phyloP scores from a whole-genome alignment of 2,329 filamentous ascomycete species.

The Nectriaceae sp. region DNA sequence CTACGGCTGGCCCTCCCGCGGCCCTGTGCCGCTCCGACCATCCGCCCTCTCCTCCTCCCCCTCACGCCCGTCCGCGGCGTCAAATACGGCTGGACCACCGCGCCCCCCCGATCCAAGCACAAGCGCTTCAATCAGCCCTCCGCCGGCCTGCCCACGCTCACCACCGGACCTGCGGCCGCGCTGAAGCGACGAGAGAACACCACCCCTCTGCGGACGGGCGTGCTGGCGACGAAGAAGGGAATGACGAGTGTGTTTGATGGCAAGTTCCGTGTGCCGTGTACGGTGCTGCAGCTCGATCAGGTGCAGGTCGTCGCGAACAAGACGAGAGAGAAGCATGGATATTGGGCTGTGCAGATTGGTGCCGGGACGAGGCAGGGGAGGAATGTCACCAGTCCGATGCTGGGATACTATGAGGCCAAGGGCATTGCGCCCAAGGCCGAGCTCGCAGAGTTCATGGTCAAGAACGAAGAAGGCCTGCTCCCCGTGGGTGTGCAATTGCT shows the following conservation, averaged over 20 bases:
- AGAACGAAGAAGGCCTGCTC: conserved; percentile 69
- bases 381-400: conserved; percentile 78
- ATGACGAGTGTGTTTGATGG: conserved; percentile 91
- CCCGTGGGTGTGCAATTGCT: conserved; percentile 74
- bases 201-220: conserved; percentile 72
- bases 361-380: conserved; percentile 70
- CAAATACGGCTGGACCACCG: conserved; percentile 63
- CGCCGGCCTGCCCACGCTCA: conserved; percentile 57
- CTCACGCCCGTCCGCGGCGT: conserved; percentile 50
- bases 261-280: conserved; percentile 79
- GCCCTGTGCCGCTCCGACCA: conserved; percentile 33
- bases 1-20: conserved; percentile 45
- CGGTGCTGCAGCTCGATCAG: conserved; percentile 89
- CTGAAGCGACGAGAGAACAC: conserved; percentile 59
- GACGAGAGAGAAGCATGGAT: conserved; percentile 78
- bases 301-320: conserved; percentile 90
- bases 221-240: conserved; percentile 87
- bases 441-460: conserved; percentile 86
- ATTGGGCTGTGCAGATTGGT: conserved; percentile 92
- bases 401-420: conserved; percentile 86
- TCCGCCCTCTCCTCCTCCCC: conserved; percentile 46
- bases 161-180: conserved; percentile 61
- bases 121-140: conserved; percentile 62
- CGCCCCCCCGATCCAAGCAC: conserved; percentile 52
- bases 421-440: conserved; percentile 82